These are phyloP conservation scores for Naematelia aurantialba DNA, from an alignment of 768 basidiomycete species.

Conservation along the genomic window DNA sequence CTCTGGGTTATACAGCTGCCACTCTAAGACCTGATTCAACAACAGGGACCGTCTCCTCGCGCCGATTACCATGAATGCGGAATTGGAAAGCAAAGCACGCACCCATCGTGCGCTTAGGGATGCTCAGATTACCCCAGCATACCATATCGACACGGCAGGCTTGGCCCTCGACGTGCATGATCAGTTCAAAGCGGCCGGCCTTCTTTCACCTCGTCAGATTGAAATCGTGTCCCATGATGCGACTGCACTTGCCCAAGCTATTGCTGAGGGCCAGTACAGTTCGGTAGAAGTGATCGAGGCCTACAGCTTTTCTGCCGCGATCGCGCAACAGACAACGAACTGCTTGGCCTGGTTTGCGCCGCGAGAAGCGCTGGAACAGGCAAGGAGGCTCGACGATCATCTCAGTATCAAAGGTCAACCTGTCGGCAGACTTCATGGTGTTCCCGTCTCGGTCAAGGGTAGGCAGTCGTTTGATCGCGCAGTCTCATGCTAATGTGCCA, in stretches of 20 bases:
- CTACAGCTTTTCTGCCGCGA: conserved; percentile 11
- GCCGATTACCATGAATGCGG: too few relatives aligned
- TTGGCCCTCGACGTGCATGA: background rate
- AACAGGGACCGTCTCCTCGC: too few relatives aligned
- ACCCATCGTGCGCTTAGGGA: too few relatives aligned
- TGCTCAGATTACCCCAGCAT: too few relatives aligned
- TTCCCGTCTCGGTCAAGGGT: conserved; percentile 65
- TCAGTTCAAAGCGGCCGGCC: background rate
- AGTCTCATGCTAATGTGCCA: too few relatives aligned
- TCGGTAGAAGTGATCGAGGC: conserved; percentile 44
- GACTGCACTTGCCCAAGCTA: conserved; percentile 8
- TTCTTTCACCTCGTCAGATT: background rate
- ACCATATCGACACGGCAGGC: too few relatives aligned
- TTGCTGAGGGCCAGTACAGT: conserved; percentile 11
- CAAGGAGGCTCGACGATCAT: conserved; percentile 26
- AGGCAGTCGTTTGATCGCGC: too few relatives aligned
- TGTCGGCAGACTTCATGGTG: conserved; percentile 58
- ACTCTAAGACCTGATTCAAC: too few relatives aligned
- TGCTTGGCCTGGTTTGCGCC: conserved; percentile 69
- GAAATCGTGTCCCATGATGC: background rate
- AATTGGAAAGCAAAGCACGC: too few relatives aligned
- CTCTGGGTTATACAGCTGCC: too few relatives aligned
- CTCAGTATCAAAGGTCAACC: conserved; percentile 49
- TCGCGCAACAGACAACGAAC: conserved; percentile 50
- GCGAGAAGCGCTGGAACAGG: conserved; percentile 47